These are phyloP conservation scores for Trichoderma asperelloides DNA, from an alignment of 495 filamentous ascomycete species.

Conservation along the genomic window DNA sequence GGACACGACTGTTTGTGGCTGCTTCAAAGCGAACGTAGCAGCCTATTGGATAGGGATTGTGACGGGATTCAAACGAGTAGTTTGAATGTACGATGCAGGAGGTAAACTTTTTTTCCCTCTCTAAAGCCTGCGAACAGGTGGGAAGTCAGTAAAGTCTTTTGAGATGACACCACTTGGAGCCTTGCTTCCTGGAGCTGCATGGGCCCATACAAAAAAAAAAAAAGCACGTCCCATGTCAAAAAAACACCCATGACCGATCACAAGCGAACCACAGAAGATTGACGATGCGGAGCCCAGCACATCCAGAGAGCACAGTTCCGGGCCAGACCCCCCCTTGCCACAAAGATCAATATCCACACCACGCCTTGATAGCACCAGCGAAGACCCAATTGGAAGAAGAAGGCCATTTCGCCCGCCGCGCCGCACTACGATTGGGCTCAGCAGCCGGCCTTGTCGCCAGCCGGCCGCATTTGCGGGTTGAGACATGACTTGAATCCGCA, in stretches of 20 bases:
- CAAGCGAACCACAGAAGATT: constrained; percentile 7
- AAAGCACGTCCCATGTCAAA: constrained; percentile 2
- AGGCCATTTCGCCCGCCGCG: background rate
- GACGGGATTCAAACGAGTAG: background rate
- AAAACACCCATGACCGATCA: background rate
- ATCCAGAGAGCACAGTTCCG: background rate
- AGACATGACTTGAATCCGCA: constrained; percentile 4
- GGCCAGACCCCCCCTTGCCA: background rate
- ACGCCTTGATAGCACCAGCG: background rate
- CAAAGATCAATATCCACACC: constrained; percentile 2
- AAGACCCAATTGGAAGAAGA: background rate
- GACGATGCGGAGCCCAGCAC: constrained; percentile 4
- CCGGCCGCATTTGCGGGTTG: constrained; percentile 7
- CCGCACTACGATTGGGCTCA: background rate
- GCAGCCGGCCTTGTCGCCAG: background rate
- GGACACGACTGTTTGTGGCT: constrained; percentile 1
- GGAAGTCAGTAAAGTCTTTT: constrained; percentile 8
- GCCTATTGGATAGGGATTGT: constrained; percentile 2
- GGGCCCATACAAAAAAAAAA: background rate
- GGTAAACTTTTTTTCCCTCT: background rate
- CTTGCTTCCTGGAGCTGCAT: constrained; percentile 9
- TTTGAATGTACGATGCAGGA: constrained; percentile 8
- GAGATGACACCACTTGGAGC: constrained; percentile 6
- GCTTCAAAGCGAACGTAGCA: constrained; percentile 1
- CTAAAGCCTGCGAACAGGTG: constrained; percentile 9